Percentiles rank a stretch among this genome's conserved stretches.
phyloP scores from a whole-genome alignment of 1,139 yeast genomes.

The Lizanozyma gosingica region DNA sequence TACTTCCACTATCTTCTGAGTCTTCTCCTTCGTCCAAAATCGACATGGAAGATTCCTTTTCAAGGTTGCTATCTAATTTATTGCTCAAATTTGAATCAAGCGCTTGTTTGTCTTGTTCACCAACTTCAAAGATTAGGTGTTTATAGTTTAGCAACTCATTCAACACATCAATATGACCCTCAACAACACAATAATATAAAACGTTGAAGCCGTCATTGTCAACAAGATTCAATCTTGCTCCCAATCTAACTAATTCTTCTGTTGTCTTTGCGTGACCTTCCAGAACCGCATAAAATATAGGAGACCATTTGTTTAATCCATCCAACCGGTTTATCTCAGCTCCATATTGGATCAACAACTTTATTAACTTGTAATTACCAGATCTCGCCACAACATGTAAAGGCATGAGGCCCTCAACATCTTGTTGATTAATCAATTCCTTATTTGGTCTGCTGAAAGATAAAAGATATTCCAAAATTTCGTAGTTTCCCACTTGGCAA shows the following conservation, averaged over 20 bases:
- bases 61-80: background rate
- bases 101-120: background rate
- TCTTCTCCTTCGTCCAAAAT: constrained; percentile 31
- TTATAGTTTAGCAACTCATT: constrained; percentile 46
- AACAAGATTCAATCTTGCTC: constrained; percentile 63
- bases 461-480: constrained; percentile 55
- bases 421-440: constrained; percentile 40
- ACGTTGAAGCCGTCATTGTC: constrained; percentile 85
- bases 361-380: constrained; percentile 65
- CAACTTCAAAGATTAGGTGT: constrained; percentile 1
- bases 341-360: constrained; percentile 60
- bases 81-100: background rate
- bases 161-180: constrained; percentile 77
- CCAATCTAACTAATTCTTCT: constrained; percentile 56
- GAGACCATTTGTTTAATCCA: constrained; percentile 88
- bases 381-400: constrained; percentile 83
- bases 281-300: constrained; percentile 81
- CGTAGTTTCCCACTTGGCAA: constrained; percentile 74
- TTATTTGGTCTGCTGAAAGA: constrained; percentile 21
- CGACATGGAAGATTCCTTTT: constrained; percentile 10
- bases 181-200: constrained; percentile 85
- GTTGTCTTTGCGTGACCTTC: constrained; percentile 77
- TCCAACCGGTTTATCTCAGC: constrained; percentile 76
- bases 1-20: constrained; percentile 30
- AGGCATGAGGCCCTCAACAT: constrained; percentile 84